Base-by-base conservation (phyloP, 495 filamentous ascomycete species). In the Lophiostoma macrostomum region DNA sequence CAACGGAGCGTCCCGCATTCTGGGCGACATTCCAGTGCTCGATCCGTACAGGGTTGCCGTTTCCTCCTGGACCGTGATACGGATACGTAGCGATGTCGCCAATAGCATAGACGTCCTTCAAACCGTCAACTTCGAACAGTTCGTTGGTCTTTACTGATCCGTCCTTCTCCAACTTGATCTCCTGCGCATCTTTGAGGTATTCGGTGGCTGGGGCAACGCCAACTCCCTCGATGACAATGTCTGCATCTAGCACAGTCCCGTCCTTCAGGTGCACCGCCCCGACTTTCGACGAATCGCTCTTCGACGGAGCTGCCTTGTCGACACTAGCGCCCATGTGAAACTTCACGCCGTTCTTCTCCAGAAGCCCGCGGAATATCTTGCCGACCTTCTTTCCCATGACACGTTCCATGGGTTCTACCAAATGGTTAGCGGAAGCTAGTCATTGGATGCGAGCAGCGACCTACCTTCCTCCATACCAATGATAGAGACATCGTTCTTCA, bases 11-110 rank as follows among this genome's bases (percentile, higher is more conserved):
- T 4, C 93, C 93, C 4, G 85, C 73, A 58, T 96, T 96, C 69
- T 97, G 93, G 2, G 93, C 93, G 1, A 98, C 93, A 67, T 96
- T 90, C 91, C 91, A 98, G 67, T 98, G 93, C 74, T 98, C 94
- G 68, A 96, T 95, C 49, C 88, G 75, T 1, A 78, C 79, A 22
- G 74, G 74, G 4, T 73, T 75, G 46, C 88, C 86, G 54, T 83
- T 72, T 1, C 85, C 80, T n/a, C 88, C 89, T 0, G 91, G 91
- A 1, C 91, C 91, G 66, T 89, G 79, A 72, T 96, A 98, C 0
- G 91, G 91, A 64, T 89, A 96, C 1, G 90, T 93, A 6, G 93
- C 91, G 48, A 98, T 97, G 66, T 98, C 93, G 41, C 93, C 93
- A 55, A 98, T 84, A 31, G 93, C 93, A 65, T 87, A 97, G 45